Conservation (phyloP, 306 rosid genomes). For the Corylus americana region DNA sequence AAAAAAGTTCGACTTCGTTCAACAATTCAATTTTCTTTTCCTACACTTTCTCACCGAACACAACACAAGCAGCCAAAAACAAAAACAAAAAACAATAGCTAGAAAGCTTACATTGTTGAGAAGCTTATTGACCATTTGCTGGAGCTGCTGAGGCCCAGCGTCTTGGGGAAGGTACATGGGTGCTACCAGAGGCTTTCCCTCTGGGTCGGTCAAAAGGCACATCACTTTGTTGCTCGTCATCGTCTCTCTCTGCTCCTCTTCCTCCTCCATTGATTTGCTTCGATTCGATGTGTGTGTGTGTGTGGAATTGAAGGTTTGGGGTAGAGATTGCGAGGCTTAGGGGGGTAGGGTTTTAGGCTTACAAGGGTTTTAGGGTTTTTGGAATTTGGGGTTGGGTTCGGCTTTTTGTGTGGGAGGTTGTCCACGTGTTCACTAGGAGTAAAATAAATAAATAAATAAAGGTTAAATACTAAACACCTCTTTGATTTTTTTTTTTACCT, state of each 20-base stretch:
- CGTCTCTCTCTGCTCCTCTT: conserved; percentile 31
- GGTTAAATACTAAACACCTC: too few relatives aligned
- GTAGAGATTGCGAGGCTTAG: background rate
- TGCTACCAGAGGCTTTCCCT: conserved; percentile 60
- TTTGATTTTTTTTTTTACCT: too few relatives aligned
- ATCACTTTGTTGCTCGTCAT: conserved; percentile 43
- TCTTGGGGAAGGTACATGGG: conserved; percentile 74
- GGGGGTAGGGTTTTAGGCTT: background rate
- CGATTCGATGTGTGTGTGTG: background rate
- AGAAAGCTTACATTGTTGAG: conserved; percentile 51
- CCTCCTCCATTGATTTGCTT: conserved; percentile 29
- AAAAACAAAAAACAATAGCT: background rate
- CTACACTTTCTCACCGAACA: background rate
- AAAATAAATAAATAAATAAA: too few relatives aligned
- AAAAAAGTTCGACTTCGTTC: background rate
- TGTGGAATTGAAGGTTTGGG: background rate
- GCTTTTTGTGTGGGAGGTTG: too few relatives aligned
- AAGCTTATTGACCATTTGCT: conserved; percentile 75
- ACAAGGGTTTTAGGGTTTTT: background rate
- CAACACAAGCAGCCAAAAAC: background rate
- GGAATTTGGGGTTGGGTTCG: too few relatives aligned
- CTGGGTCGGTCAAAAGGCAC: conserved; percentile 77
- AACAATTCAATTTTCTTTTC: background rate
- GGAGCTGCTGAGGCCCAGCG: conserved; percentile 70
- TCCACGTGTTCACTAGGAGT: too few relatives aligned